Conservation (phyloP, 768 basidiomycete species). For the Russula dissimulans region DNA sequence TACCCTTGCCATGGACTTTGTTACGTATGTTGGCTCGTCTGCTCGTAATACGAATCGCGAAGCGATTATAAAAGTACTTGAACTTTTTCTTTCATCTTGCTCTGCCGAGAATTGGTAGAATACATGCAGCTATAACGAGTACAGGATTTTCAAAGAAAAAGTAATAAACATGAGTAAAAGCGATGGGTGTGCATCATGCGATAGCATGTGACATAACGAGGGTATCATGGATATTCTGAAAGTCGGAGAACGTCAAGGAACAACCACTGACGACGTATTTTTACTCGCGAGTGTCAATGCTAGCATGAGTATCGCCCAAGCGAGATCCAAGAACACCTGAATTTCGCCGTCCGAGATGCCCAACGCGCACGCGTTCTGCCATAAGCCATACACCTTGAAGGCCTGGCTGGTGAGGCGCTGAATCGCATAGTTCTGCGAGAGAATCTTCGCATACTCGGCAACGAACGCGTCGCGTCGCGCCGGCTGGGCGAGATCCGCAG, state of each 20-base stretch:
- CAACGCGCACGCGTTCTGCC: slow-evolving; percentile 42
- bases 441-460: slow-evolving; percentile 17
- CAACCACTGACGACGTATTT: not conserved
- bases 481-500: slow-evolving; percentile 10
- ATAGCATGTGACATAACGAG: not conserved
- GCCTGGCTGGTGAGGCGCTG: slow-evolving; percentile 30
- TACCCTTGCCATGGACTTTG: not conserved
- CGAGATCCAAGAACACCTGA: slow-evolving; percentile 40
- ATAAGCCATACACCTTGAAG: slow-evolving; percentile 36
- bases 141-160: not conserved
- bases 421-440: slow-evolving; percentile 23
- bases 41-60: not conserved
- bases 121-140: slow-evolving; percentile 4
- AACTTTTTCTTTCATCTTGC: not conserved
- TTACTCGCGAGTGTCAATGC: slow-evolving; percentile 28
- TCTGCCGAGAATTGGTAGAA: not conserved
- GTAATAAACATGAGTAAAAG: slow-evolving; percentile 16
- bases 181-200: not conserved
- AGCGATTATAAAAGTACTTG: not conserved
- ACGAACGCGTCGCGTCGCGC: slow-evolving; percentile 6
- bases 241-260: not conserved
- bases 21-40: not conserved
- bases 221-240: not conserved
- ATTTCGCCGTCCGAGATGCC: slow-evolving; percentile 41
- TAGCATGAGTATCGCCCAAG: slow-evolving; percentile 39